These are phyloP conservation scores for Perkinsus chesapeaki DNA, from an alignment of 169 alveolate species.

Conservation along the genomic window DNA sequence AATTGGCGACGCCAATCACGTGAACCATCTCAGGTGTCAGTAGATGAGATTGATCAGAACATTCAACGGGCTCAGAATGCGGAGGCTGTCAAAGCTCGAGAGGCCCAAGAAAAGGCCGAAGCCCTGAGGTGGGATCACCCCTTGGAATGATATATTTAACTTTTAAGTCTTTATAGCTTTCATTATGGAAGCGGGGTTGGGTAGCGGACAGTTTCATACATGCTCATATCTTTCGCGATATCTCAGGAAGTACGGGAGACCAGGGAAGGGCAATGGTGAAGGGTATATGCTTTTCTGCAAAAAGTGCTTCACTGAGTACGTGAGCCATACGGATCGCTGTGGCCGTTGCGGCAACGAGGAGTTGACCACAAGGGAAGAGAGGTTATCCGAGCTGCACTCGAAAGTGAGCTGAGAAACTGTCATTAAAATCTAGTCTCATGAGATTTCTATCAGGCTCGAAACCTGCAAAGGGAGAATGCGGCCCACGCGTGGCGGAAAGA, in stretches of 20 bases:
- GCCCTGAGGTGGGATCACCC: background rate
- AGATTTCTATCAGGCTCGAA: constrained; percentile 43
- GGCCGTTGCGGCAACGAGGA: constrained; percentile 53
- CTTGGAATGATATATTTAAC: too few species aligned
- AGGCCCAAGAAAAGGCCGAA: background rate
- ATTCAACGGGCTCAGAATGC: background rate
- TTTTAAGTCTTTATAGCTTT: too few species aligned
- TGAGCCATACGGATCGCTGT: constrained; percentile 48
- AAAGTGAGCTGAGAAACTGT: too few species aligned
- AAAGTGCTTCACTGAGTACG: constrained; percentile 60
- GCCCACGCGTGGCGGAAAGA: constrained; percentile 55
- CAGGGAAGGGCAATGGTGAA: constrained; percentile 65
- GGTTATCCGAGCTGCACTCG: constrained; percentile 34
- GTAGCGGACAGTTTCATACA: too few species aligned
- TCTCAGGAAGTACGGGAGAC: background rate
- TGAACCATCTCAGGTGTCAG: background rate
- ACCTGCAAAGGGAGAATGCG: constrained; percentile 44
- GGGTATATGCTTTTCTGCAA: constrained; percentile 61
- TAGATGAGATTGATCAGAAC: background rate
- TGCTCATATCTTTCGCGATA: too few species aligned
- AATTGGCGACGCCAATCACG: too few species aligned
- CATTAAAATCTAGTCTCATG: too few species aligned
- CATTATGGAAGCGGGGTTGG: too few species aligned
- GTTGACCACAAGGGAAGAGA: constrained; percentile 46
- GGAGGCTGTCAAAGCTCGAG: background rate